A percentile compares a stretch with the other conserved stretches of the same genome.
phyloP scores from a whole-genome alignment of 768 basidiomycete genomes.

The Trametes cingulata region DNA sequence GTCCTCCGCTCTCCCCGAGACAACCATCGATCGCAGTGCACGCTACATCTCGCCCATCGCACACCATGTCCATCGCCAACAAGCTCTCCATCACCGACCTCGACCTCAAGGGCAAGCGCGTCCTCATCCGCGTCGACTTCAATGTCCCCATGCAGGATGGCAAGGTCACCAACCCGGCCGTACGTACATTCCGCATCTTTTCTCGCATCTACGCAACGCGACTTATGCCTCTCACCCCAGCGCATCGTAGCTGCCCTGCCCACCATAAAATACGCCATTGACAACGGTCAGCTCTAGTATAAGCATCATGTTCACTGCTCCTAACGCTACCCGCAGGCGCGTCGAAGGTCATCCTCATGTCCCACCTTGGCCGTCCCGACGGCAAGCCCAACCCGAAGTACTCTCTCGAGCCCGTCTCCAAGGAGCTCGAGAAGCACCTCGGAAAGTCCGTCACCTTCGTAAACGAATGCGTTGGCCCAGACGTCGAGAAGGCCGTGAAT shows the following conservation, averaged over 20 bases:
- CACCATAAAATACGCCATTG: constrained; percentile 90
- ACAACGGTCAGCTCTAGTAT: constrained; percentile 55
- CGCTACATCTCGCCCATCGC: constrained; percentile 4
- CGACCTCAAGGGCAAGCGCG: constrained; percentile 82
- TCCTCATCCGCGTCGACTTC: constrained; percentile 95
- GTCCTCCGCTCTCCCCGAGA: background rate
- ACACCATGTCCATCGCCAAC: constrained; percentile 86
- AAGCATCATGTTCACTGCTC: background rate
- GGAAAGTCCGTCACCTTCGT: constrained; percentile 77
- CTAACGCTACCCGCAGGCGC: constrained; percentile 54
- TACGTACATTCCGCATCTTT: constrained; percentile 45
- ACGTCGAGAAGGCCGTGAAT: constrained; percentile 78
- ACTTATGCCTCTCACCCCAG: constrained; percentile 42
- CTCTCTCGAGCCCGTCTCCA: constrained; percentile 85
- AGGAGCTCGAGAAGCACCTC: constrained; percentile 76
- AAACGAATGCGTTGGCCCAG: constrained; percentile 80
- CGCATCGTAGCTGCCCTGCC: constrained; percentile 97
- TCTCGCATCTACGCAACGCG: constrained; percentile 9
- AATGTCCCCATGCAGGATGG: constrained; percentile 91
- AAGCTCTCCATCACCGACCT: constrained; percentile 94
- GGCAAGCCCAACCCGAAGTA: constrained; percentile 88
- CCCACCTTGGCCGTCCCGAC: constrained; percentile 96
- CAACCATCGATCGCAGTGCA: constrained; percentile 21
- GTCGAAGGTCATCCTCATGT: constrained; percentile 88
- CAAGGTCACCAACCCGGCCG: constrained; percentile 95